These are phyloP conservation scores for Hymenochaete sp. DNA, from an alignment of 1,284 basidiomycete genomes.

Conservation along the genomic window DNA sequence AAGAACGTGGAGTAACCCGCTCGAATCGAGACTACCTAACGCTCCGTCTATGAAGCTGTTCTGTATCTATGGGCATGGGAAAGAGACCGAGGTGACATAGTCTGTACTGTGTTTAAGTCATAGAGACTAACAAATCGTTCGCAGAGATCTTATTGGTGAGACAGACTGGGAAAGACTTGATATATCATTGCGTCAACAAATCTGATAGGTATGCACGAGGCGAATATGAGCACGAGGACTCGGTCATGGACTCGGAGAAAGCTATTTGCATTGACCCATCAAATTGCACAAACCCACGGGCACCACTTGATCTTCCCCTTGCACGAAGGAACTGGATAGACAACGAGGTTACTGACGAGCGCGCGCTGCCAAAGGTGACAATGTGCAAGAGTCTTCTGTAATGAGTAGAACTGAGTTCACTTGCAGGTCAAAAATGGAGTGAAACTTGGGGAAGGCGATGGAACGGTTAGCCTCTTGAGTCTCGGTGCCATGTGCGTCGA, in stretches of 20 bases:
- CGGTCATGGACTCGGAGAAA: slow-evolving; percentile 37
- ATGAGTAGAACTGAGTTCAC: neutral
- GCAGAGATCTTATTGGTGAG: neutral
- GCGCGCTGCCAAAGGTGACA: slow-evolving; percentile 48
- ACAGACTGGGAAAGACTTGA: too few species aligned
- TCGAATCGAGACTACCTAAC: slow-evolving; percentile 82
- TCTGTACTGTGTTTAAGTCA: slow-evolving; percentile 26
- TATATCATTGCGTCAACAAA: too few species aligned
- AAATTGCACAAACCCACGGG: slow-evolving; percentile 35
- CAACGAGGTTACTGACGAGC: slow-evolving; percentile 65
- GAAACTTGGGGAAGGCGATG: slow-evolving; percentile 90
- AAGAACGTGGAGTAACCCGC: slow-evolving; percentile 90
- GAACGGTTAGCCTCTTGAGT: slow-evolving; percentile 85
- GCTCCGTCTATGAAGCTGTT: slow-evolving; percentile 92
- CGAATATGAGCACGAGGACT: slow-evolving; percentile 59
- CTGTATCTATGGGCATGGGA: slow-evolving; percentile 94
- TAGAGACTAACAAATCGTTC: neutral
- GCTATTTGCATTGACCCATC: slow-evolving; percentile 33
- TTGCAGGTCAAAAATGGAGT: slow-evolving; percentile 68
- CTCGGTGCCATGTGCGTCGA: slow-evolving; percentile 93
- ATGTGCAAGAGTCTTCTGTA: too few species aligned
- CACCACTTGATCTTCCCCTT: slow-evolving; percentile 51
- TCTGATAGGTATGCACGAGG: slow-evolving; percentile 69
- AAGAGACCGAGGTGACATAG: slow-evolving; percentile 96
- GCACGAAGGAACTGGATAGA: slow-evolving; percentile 76